Base-by-base conservation (phyloP, 1,284 basidiomycete species). In the Papiliotrema laurentii region DNA sequence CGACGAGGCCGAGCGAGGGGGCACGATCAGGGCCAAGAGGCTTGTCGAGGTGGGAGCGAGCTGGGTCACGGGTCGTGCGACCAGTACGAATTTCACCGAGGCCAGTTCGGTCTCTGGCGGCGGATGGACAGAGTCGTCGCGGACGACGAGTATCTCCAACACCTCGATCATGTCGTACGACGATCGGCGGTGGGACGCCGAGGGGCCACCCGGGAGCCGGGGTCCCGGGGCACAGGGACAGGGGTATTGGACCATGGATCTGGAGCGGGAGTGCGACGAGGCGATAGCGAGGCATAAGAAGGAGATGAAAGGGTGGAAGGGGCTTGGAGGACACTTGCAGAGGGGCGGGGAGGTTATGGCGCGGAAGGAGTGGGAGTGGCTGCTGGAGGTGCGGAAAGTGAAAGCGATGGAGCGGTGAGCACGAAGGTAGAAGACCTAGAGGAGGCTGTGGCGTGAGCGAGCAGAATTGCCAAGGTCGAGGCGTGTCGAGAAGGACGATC, bases 271-370 rank as follows among this genome's bases (percentile, higher is more conserved):
- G 52, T 90, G 88, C 66, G 79, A 80, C 43, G 75, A 76, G 24
- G 90, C 89, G 9, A 88, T 90, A 69, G 81, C 82, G 61, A 80
- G 89, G 51, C 89, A 92, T 75, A 79, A 80, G 43, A 72, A 72
- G 26, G 90, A 94, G 74, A 86, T 91, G 80, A 83, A 81, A 57
- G 84, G 84, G 6, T 93, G 89, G 91, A 53, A 54, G 6, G 49
- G 55, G 56, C 13, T 28, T 35, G 18, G 49, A 10, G 49, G 4
- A 30, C 33, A 13, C 42, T 21, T 28, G 44, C 36, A 33, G 39
- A n/a, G 25, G 47, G 43, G 34, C n/a, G 34, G 47, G 36, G 66
- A 71, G 26, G 14, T 51, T n/a, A n/a, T n/a, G n/a, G n/a, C n/a
- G n/a, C n/a, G n/a, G n/a, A n/a, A n/a, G n/a, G n/a, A n/a, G n/a